Evolutionary conservation across 352 stramenopile species (phyloP), one percentile per base, ranked within the genome.

Genomic region (Pythium dissimile): DNA sequence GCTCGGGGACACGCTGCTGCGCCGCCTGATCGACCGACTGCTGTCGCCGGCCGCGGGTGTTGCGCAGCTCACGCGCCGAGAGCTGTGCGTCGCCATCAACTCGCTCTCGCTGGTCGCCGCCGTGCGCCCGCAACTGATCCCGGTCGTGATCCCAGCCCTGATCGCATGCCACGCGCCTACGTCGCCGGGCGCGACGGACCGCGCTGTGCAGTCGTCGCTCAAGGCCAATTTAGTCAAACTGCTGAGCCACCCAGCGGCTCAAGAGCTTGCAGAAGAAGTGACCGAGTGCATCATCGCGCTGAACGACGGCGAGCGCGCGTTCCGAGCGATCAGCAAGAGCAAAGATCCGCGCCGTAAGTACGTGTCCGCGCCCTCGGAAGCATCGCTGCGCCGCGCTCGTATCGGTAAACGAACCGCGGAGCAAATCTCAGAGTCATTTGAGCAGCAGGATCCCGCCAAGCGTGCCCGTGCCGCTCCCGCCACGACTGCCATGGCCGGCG

Each of bases 271-370:
- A 26, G 80, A 93, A 41, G 80, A 90, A 43, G 75, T 93, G 38
- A 93, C 78, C 16, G 78, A 88, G 45, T 70, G 71, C 60, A 69
- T 93, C 24, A 90, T 91, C 54, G 72, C 73, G 2, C 64, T 86
- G 1, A 72, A 78, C n/a, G 77, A 82, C 5, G 88, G 79, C 18
- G 79, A 88, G 56, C 84, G 80, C 30, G 84, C 84, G 3, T 88
- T 91, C 65, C 70, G 78, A 28, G 84, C 84, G 3, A 83, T 89
- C 63, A 89, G 69, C 58, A 93, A 91, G 56, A 89, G 75, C 66
- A 91, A 91, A 53, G 77, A 88, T 42, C 78, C 81, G 30, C 72
- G 83, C 5, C 73, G 83, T 30, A 81, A 82, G 45, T 92, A 92
- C 61, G 81, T 88, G 9, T 82, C 76, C 15, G 80, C 80, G 20